phyloP scores from a whole-genome alignment of 2,329 filamentous ascomycete genomes.

The Cytospora paraplurivora region DNA sequence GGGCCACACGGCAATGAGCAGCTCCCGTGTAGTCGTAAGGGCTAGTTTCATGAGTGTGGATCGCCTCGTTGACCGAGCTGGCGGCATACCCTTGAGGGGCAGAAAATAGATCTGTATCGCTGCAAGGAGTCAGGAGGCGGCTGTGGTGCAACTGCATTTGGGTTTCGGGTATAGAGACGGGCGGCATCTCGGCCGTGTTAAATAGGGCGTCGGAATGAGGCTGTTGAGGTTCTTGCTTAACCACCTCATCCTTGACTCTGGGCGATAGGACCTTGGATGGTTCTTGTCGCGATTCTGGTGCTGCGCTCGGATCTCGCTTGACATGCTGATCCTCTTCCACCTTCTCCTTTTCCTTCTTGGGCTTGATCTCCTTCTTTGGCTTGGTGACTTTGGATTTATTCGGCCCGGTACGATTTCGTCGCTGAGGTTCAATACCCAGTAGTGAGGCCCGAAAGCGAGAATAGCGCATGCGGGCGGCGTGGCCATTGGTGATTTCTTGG shows the following conservation, averaged over 20 bases:
- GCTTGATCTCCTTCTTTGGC: conserved; percentile 43
- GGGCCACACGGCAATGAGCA: conserved; percentile 32
- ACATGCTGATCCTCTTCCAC: conserved; percentile 36
- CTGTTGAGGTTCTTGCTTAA: conserved; percentile 31
- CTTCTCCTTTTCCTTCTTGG: conserved; percentile 40
- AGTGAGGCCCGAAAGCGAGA: conserved; percentile 54
- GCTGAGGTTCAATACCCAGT: conserved; percentile 51
- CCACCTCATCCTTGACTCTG: conserved; percentile 44
- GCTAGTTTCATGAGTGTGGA: conserved; percentile 33
- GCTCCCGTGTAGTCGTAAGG: conserved; percentile 37
- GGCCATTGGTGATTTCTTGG: conserved; percentile 59
- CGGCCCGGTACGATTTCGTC: conserved; percentile 45
- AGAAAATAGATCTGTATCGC: conserved; percentile 49
- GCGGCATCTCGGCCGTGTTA: conserved; percentile 39
- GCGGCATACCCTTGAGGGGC: conserved; percentile 36
- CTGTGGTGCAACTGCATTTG: conserved; percentile 37
- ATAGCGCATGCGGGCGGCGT: conserved; percentile 63
- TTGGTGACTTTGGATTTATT: conserved; percentile 51
- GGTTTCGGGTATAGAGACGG: conserved; percentile 37
- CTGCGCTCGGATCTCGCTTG: conserved; percentile 44
- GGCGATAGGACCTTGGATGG: conserved; percentile 28
- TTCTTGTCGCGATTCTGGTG: conserved; percentile 31
- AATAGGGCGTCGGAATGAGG: conserved; percentile 32
- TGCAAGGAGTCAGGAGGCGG: conserved; percentile 56
- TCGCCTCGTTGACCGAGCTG: conserved; percentile 39